phyloP scores from a whole-genome alignment of 2,329 filamentous ascomycete species.

The Alternaria gansuensis region DNA sequence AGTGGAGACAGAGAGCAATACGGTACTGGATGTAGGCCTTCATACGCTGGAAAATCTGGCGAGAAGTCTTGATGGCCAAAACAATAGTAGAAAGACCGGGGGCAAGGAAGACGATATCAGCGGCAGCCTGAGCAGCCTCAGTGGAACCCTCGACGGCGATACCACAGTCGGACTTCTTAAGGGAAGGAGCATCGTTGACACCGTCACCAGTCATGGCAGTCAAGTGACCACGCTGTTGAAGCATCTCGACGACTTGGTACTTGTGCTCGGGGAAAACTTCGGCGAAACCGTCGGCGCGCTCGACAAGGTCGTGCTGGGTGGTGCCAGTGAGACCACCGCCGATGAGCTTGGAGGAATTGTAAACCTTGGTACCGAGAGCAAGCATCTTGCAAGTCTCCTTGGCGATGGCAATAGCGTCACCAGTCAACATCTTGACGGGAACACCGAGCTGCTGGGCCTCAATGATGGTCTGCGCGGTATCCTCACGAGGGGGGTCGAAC shows the following conservation, averaged over 20 bases:
- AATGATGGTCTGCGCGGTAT: conserved; percentile 79
- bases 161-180: conserved; percentile 79
- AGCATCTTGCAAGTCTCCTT: conserved; percentile 87
- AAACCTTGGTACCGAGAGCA: conserved; percentile 80
- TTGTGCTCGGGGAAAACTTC: conserved; percentile 81
- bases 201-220: conserved; percentile 80
- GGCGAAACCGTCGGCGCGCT: conserved; percentile 77
- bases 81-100: conserved; percentile 76
- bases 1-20: conserved; percentile 76
- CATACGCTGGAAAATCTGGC: conserved; percentile 81
- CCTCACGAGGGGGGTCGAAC: conserved; percentile 81
- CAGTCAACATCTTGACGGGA: conserved; percentile 82
- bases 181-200: conserved; percentile 77
- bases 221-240: conserved; percentile 76
- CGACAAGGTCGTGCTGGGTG: conserved; percentile 78
- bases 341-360: conserved; percentile 80
- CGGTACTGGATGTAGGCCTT: conserved; percentile 81
- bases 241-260: conserved; percentile 78
- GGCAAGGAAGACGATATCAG: conserved; percentile 78
- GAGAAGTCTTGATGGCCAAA: conserved; percentile 75
- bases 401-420: conserved; percentile 80
- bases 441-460: conserved; percentile 80
- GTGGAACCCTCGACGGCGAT: conserved; percentile 77
- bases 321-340: conserved; percentile 77
- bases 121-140: conserved; percentile 75